Base-by-base conservation (phyloP, 257 asterid species). In the Solanum phureja region DNA sequence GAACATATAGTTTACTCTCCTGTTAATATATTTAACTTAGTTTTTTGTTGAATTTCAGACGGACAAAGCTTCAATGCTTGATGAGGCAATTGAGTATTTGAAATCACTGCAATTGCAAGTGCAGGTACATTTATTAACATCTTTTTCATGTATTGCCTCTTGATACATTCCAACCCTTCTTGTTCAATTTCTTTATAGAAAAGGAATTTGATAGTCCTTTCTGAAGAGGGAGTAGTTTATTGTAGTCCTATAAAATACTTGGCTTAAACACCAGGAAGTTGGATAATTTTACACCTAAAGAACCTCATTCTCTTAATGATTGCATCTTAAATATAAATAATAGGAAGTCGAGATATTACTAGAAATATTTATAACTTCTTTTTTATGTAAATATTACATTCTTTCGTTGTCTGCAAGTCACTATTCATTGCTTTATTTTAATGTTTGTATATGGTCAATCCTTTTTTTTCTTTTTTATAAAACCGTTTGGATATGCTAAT, bases 51-150 rank as follows among this genome's bases (percentile, higher is more conserved):
- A 58, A 71, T 90, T 90, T 87, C 93, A 96, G 98, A 91, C 95
- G 0, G 98, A 95, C 90, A 95, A 95, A 89, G 98, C 98, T 69
- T 96, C 98, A 11, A 94, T 96, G 94, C 82, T 96, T 90, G 98
- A 95, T 83, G 98, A 95, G 89, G 98, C 98, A 82, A 95, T 95
- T 40, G 98, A 94, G 87, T 95, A 94, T 91, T 88, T 95, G 91
- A 95, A 96, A 92, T 91, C 98, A 12, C 95, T 96, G 12, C 98
- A 95, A 83, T 64, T 94, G 86, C 98, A 96, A 93, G 95, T 95
- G 40, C 99, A 95, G 98, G 99, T 96, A 90, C 4, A 31, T 60
- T 82, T 81, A 11, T 44, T 42, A 82, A 82, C 44, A 29, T 49
- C 18, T 8, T 82, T 52, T 82, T 33, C 42, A 19, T 49, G 86